A percentile compares a stretch with the other conserved stretches of the same genome.
Evolutionary conservation across 108 stramenopile species (phyloP).

Genomic region (Phaeodactylum tricornutum): DNA sequence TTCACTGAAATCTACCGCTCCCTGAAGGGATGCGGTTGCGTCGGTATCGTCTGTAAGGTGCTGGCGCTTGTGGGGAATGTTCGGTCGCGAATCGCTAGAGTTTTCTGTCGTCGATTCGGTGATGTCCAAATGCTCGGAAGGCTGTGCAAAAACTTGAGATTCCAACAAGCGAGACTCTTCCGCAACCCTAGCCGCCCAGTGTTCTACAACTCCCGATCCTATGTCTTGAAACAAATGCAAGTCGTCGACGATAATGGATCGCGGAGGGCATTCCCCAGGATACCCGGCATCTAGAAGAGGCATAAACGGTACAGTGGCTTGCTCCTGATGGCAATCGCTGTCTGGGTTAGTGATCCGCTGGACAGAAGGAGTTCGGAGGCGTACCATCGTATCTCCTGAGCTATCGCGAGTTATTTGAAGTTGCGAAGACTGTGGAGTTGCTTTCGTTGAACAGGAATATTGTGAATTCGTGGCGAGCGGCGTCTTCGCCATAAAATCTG

Average conservation of each 20-base stretch:
- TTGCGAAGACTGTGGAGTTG: neutral
- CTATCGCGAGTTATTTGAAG: too few relatives aligned
- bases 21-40: constrained; percentile 49
- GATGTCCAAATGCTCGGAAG: neutral
- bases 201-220: constrained; percentile 29
- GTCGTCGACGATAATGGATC: constrained; percentile 24
- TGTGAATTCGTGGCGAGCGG: too few relatives aligned
- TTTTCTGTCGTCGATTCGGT: neutral
- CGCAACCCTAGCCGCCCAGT: constrained; percentile 15
- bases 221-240: constrained; percentile 24
- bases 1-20: constrained; percentile 59
- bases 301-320: constrained; percentile 2
- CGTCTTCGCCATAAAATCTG: too few relatives aligned
- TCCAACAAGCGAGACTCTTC: constrained; percentile 4
- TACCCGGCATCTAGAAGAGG: neutral
- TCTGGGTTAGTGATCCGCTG: neutral
- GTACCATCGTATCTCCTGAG: too few relatives aligned
- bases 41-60: constrained; percentile 57
- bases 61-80: constrained; percentile 60
- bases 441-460: neutral
- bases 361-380: too few relatives aligned
- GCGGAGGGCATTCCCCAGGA: constrained; percentile 13
- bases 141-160: neutral
- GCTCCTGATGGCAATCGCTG: neutral
- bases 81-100: constrained; percentile 55